Conservation (phyloP, 495 filamentous ascomycete species). For the Xylaria scruposa region DNA sequence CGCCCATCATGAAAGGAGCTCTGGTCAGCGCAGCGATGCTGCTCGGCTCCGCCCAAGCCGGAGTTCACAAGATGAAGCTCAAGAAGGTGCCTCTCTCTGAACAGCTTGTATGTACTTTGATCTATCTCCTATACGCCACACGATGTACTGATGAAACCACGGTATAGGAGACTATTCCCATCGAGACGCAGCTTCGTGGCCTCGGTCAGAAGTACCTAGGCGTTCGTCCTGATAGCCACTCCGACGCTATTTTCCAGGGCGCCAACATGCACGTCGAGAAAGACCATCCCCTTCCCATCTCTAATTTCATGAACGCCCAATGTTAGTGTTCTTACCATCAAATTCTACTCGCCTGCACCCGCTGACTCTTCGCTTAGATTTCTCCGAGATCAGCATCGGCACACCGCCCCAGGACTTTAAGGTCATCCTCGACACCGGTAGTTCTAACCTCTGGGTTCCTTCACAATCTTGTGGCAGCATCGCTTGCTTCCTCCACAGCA, state of each 20-base stretch:
- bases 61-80: constrained; percentile 92
- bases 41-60: constrained; percentile 81
- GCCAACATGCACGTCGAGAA: constrained; percentile 68
- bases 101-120: constrained; percentile 74
- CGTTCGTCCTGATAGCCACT: constrained; percentile 69
- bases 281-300: constrained; percentile 84
- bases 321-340: constrained; percentile 65
- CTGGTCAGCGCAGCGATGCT: constrained; percentile 76
- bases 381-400: constrained; percentile 93
- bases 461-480: constrained; percentile 91
- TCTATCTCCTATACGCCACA: not conserved
- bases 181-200: constrained; percentile 78
- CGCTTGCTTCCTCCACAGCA: constrained; percentile 96
- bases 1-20: constrained; percentile 79
- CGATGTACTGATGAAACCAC: constrained; percentile 29
- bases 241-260: constrained; percentile 79
- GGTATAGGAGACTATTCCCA: constrained; percentile 73
- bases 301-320: constrained; percentile 98
- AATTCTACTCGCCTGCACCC: constrained; percentile 18
- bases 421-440: constrained; percentile 97
- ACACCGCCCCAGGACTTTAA: constrained; percentile 95
- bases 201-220: constrained; percentile 97
- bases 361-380: constrained; percentile 68
- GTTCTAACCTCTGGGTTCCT: constrained; percentile 99
- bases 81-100: constrained; percentile 93